These are phyloP conservation scores for Acidomyces sp. DNA, from an alignment of 495 filamentous ascomycete genomes.

Conservation along the genomic window DNA sequence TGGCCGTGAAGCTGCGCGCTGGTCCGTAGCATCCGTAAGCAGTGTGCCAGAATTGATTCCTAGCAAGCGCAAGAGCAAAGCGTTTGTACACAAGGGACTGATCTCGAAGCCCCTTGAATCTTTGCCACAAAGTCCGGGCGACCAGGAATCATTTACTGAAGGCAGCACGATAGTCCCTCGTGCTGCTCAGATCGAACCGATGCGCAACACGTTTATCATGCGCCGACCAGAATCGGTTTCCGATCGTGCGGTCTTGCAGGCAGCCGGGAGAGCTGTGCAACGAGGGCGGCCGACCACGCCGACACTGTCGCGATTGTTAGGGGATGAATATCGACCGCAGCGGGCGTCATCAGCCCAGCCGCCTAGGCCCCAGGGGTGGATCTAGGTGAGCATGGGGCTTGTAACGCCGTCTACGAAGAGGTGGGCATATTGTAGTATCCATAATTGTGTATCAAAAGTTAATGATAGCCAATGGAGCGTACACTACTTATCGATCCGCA, in stretches of 20 bases:
- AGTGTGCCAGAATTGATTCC: conserved; percentile 38
- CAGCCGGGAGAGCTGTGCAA: not conserved
- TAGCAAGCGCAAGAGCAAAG: conserved; percentile 7
- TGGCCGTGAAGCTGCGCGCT: conserved; percentile 29
- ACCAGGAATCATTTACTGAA: not conserved
- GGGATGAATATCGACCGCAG: too few species aligned
- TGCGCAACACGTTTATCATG: not conserved
- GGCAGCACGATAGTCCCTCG: conserved; percentile 5
- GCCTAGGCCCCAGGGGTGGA: too few species aligned
- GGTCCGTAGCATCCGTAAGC: conserved; percentile 42
- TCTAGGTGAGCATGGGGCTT: too few species aligned
- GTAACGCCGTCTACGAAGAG: too few species aligned
- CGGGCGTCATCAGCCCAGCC: too few species aligned
- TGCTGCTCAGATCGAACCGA: not conserved
- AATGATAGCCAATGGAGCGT: too few species aligned
- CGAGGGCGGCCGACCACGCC: conserved; percentile 4
- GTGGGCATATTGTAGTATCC: too few species aligned
- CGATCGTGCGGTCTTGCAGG: conserved; percentile 1
- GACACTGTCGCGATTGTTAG: conserved; percentile 2
- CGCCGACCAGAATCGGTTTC: conserved; percentile 1
- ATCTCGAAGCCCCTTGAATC: conserved; percentile 8
- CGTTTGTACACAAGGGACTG: conserved; percentile 1
- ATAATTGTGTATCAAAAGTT: too few species aligned
- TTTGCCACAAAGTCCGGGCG: conserved; percentile 9
- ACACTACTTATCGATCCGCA: too few species aligned